A percentile compares a stretch with the other conserved stretches of the same genome.
Evolutionary conservation across 75 land plant genomes (phyloP).

Genomic region (Isoetes taiwanensis): DNA sequence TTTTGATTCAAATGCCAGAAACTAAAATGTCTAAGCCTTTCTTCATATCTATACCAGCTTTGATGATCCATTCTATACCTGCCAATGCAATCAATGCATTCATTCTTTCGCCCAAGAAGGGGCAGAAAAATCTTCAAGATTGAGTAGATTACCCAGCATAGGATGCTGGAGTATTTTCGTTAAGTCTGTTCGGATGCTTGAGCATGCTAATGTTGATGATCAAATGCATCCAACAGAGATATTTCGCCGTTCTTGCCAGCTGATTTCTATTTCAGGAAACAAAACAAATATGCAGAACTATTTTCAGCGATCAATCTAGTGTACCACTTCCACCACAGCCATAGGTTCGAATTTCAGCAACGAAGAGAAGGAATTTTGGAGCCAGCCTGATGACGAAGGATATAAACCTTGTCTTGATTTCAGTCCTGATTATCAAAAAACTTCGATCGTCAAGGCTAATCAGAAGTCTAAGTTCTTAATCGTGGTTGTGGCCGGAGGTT

Average conservation of each 20-base stretch:
- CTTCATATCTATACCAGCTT: conserved; percentile 27
- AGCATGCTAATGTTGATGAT: conserved; percentile 9
- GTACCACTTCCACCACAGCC: conserved; percentile 3
- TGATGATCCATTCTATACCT: conserved; percentile 4
- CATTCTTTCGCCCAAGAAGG: conserved; percentile 5
- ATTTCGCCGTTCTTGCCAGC: not conserved
- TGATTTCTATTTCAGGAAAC: not conserved
- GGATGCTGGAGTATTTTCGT: conserved; percentile 13
- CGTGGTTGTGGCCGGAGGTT: conserved; percentile 69
- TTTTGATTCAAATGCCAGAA: conserved; percentile 11
- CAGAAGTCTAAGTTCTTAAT: conserved; percentile 57
- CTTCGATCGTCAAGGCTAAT: conserved; percentile 11
- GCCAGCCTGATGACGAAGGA: conserved; percentile 60
- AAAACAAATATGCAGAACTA: not conserved
- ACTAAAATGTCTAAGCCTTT: conserved; percentile 11
- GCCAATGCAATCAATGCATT: not conserved
- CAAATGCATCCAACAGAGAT: not conserved
- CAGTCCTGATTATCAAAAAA: conserved; percentile 26
- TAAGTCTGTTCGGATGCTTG: conserved; percentile 1
- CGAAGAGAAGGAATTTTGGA: conserved; percentile 58
- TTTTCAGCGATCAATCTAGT: not conserved
- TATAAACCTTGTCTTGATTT: conserved; percentile 52
- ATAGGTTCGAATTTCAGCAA: conserved; percentile 11
- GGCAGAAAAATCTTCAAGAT: not conserved
- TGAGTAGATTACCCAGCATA: not conserved